Conservation (phyloP, 768 basidiomycete genomes). For the Lactarius indigo region DNA sequence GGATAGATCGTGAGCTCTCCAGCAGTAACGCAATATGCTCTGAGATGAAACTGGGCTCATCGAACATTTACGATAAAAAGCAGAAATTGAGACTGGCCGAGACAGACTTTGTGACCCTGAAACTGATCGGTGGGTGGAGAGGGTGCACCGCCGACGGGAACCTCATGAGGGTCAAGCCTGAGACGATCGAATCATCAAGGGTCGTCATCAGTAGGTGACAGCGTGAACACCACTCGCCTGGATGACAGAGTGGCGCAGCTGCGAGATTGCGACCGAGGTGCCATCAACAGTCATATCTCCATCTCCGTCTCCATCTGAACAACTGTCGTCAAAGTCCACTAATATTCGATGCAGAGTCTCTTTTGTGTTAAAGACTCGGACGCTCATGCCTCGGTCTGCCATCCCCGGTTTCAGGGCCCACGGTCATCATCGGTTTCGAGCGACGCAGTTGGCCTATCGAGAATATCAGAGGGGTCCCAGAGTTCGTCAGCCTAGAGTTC, state of each 20-base stretch:
- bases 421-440: slow-evolving; percentile 34
- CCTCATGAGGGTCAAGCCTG: slow-evolving; percentile 75
- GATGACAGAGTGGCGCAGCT: slow-evolving; percentile 92
- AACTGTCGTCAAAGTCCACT: slow-evolving; percentile 67
- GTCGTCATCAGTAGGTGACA: slow-evolving; percentile 5
- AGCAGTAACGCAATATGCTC: slow-evolving; percentile 79
- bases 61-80: too few relatives aligned
- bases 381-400: slow-evolving; percentile 95
- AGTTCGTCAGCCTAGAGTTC: slow-evolving; percentile 92
- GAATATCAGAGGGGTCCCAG: slow-evolving; percentile 70
- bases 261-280: slow-evolving; percentile 71
- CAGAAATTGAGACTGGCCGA: too few relatives aligned
- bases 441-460: slow-evolving; percentile 37
- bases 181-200: background rate
- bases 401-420: slow-evolving; percentile 98
- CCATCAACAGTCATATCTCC: slow-evolving; percentile 31
- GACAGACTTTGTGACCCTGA: slow-evolving; percentile 58
- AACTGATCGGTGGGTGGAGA: slow-evolving; percentile 29
- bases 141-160: slow-evolving; percentile 31
- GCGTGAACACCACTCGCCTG: slow-evolving; percentile 54
- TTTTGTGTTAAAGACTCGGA: slow-evolving; percentile 82
- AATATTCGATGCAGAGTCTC: slow-evolving; percentile 71
- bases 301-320: slow-evolving; percentile 48
- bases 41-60: slow-evolving; percentile 76
- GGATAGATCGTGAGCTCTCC: slow-evolving; percentile 79